These are phyloP conservation scores for Ophiostoma ulmi DNA, from an alignment of 2,329 filamentous ascomycete genomes.

Conservation along the genomic window DNA sequence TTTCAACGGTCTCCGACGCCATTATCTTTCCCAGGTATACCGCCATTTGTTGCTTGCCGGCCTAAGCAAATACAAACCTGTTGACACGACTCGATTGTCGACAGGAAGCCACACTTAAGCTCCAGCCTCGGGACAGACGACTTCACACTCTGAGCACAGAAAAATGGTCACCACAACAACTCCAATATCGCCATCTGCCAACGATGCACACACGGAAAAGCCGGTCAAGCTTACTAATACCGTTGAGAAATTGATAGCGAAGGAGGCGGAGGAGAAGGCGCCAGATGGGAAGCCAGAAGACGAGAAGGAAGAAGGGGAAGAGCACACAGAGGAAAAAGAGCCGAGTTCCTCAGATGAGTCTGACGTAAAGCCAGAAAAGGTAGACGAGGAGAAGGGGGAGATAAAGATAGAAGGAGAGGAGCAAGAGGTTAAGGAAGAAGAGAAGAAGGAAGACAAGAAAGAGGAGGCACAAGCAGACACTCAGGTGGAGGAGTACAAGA, in stretches of 20 bases:
- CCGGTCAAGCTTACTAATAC: background rate
- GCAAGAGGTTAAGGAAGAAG: background rate
- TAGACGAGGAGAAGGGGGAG: background rate
- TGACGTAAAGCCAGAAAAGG: background rate
- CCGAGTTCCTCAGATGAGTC: background rate
- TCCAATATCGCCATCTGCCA: constrained; percentile 16
- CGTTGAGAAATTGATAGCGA: background rate
- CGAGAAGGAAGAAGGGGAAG: background rate
- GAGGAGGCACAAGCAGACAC: background rate
- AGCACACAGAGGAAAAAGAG: background rate
- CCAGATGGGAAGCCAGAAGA: background rate
- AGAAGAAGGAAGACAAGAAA: background rate
- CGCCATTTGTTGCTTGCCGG: too few relatives aligned
- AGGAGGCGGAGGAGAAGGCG: background rate
- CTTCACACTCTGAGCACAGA: background rate
- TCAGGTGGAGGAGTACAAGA: background rate
- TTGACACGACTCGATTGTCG: background rate
- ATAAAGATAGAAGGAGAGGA: background rate
- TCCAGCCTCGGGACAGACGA: background rate
- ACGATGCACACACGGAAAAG: background rate
- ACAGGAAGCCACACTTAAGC: background rate
- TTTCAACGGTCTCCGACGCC: too few relatives aligned
- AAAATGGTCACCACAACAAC: constrained; percentile 18
- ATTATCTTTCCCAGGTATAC: too few relatives aligned
- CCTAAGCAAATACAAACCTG: background rate